Conservation (phyloP, 441 rosid species). For the Geranium incanum region DNA sequence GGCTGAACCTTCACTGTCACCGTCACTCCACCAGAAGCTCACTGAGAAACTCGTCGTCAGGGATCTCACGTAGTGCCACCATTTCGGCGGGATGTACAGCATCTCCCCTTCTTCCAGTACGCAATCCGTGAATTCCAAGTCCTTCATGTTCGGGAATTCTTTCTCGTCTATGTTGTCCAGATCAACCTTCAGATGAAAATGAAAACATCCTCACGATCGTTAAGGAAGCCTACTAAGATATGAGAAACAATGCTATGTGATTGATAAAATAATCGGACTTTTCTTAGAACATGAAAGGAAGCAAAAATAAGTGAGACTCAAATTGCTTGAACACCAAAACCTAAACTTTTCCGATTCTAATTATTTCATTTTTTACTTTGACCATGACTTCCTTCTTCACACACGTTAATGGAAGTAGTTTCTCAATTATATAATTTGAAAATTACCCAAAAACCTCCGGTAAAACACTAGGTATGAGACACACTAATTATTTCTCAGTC, state of each 20-base stretch:
- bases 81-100: constrained; percentile 94
- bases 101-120: constrained; percentile 88
- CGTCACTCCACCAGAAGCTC: constrained; percentile 86
- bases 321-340: background rate
- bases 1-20: constrained; percentile 22
- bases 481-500: background rate
- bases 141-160: constrained; percentile 50
- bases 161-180: constrained; percentile 60
- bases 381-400: background rate
- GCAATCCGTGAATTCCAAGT: constrained; percentile 76
- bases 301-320: background rate
- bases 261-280: background rate
- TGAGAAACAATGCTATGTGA: background rate
- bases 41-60: constrained; percentile 76
- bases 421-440: background rate
- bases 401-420: no score
- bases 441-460: background rate
- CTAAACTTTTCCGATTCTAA: background rate
- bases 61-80: constrained; percentile 98
- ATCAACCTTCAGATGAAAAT: constrained; percentile 61
- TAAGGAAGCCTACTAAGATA: background rate
- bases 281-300: background rate
- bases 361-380: background rate
- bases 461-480: background rate
- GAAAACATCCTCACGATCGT: background rate